Evolutionary conservation across 2,329 filamentous ascomycete genomes (phyloP).

Genomic region (Fusarium falciforme): DNA sequence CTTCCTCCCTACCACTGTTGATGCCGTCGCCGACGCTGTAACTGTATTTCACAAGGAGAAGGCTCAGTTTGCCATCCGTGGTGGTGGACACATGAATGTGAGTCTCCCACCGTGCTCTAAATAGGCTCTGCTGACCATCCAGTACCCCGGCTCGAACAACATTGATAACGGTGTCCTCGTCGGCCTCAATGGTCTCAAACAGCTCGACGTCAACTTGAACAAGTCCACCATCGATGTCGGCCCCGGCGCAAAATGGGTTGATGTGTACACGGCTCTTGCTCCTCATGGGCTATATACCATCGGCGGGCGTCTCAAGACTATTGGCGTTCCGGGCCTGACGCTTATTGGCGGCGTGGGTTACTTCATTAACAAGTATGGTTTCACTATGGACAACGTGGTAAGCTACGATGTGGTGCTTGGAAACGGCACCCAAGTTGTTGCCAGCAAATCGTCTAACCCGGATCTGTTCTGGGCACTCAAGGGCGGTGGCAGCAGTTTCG

Average conservation of each 20-base stretch:
- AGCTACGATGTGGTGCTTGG: slow-evolving; percentile 57
- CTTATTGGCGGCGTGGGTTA: slow-evolving; percentile 46
- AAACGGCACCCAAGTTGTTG: slow-evolving; percentile 53
- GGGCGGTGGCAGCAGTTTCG: slow-evolving; percentile 50
- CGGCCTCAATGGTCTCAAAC: slow-evolving; percentile 1
- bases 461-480: slow-evolving; percentile 51
- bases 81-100: slow-evolving; percentile 32
- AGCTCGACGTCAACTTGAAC: slow-evolving; percentile 2
- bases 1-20: not conserved
- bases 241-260: slow-evolving; percentile 34
- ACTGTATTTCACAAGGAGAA: not conserved
- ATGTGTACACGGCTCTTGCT: slow-evolving; percentile 42
- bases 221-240: slow-evolving; percentile 20
- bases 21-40: not conserved
- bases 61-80: slow-evolving; percentile 20
- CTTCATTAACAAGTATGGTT: slow-evolving; percentile 43
- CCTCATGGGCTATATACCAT: slow-evolving; percentile 38
- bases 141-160: slow-evolving; percentile 22
- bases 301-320: slow-evolving; percentile 44
- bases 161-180: slow-evolving; percentile 26
- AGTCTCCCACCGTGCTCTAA: not conserved
- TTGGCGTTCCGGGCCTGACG: slow-evolving; percentile 45
- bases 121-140: not conserved
- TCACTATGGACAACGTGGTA: slow-evolving; percentile 40
- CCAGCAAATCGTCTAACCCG: slow-evolving; percentile 47